These are phyloP conservation scores for Symbiodinium natans DNA, from an alignment of 73 alveolate species.

Conservation along the genomic window DNA sequence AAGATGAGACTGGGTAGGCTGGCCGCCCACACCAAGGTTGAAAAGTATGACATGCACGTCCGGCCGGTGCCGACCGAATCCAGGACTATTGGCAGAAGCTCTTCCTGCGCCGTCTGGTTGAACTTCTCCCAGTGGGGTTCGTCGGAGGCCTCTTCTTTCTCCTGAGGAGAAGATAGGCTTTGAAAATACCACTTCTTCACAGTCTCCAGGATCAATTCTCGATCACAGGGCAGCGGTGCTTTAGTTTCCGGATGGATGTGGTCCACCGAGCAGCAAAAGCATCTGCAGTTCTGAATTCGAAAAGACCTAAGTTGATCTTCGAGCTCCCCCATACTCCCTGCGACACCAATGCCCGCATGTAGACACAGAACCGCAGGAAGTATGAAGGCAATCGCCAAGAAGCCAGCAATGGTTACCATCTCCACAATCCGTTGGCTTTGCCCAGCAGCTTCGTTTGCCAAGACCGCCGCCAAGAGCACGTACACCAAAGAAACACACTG, in stretches of 20 bases:
- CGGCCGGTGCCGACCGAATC: slow-evolving; percentile 9
- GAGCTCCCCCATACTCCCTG: neutral
- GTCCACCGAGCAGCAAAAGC: slow-evolving; percentile 12
- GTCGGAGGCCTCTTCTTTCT: neutral
- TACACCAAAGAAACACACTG: neutral
- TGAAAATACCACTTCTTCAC: slow-evolving; percentile 9
- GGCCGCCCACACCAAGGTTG: slow-evolving; percentile 1
- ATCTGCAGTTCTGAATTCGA: neutral
- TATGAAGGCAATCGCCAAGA: neutral
- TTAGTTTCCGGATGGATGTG: slow-evolving; percentile 5
- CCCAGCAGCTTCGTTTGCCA: neutral
- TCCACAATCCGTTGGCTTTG: neutral
- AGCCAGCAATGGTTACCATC: neutral
- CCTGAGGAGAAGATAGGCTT: neutral
- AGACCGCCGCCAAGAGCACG: neutral
- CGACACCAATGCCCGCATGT: neutral
- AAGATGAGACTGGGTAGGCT: neutral
- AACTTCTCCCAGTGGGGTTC: neutral
- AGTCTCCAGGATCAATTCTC: neutral
- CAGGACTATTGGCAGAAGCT: slow-evolving; percentile 7
- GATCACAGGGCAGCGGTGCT: slow-evolving; percentile 17
- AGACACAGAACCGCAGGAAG: neutral
- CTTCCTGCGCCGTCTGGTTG: slow-evolving; percentile 5
- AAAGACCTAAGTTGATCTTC: neutral
- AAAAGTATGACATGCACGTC: neutral